Percentiles rank a stretch among this genome's conserved stretches.
Conservation (phyloP, 495 filamentous ascomycete species). For the Penicillium parvum region DNA sequence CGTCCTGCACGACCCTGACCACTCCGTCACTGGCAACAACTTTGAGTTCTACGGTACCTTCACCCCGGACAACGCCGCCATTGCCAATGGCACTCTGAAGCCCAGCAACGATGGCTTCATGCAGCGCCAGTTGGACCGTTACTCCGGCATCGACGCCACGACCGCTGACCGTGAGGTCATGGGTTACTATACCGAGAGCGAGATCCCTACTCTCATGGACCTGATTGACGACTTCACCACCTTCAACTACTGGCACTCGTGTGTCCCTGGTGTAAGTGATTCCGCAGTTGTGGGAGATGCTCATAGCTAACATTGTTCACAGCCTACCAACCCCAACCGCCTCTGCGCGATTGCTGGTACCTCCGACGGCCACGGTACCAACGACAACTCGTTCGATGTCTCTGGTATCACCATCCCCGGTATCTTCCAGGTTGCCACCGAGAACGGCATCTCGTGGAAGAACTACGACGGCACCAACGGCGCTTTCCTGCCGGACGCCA, state of each 20-base stretch:
- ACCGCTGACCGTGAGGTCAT: conserved; percentile 42
- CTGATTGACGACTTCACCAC: conserved; percentile 48
- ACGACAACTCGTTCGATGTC: conserved; percentile 39
- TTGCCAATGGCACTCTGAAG: conserved; percentile 32
- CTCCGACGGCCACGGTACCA: conserved; percentile 44
- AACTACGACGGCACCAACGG: conserved; percentile 47
- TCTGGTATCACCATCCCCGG: conserved; percentile 32
- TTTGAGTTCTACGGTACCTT: conserved; percentile 47
- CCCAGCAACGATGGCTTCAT: conserved; percentile 44
- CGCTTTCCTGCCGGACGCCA: conserved; percentile 31
- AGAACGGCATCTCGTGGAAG: conserved; percentile 42
- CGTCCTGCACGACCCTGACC: conserved; percentile 47
- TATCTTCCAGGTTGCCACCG: conserved; percentile 46
- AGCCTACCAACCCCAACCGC: conserved; percentile 51
- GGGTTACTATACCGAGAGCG: conserved; percentile 48
- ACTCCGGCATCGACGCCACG: conserved; percentile 28
- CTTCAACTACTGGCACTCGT: conserved; percentile 52
- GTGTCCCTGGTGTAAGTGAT: conserved; percentile 43
- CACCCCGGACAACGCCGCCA: conserved; percentile 37
- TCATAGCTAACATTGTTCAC: conserved; percentile 11
- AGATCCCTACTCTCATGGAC: conserved; percentile 43
- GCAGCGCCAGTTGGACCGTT: conserved; percentile 39
- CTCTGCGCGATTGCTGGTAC: conserved; percentile 43
- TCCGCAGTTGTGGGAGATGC: too few species aligned
- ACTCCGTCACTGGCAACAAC: conserved; percentile 48